phyloP scores from a whole-genome alignment of 495 filamentous ascomycete genomes.

The Penicillium argentinense region DNA sequence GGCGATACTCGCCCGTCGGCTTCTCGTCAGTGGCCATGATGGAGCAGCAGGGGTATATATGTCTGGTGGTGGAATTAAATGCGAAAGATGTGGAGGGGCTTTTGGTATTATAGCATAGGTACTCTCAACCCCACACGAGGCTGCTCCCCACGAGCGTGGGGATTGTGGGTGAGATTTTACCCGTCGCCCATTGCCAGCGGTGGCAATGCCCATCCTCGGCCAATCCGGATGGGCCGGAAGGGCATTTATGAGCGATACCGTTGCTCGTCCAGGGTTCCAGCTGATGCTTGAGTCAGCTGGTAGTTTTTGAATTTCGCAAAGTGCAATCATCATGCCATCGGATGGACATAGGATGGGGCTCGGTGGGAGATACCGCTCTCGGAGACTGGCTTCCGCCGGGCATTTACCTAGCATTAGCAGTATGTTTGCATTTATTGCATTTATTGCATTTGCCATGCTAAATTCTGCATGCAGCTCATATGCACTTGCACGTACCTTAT shows the following conservation, averaged over 20 bases:
- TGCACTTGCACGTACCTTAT: too few species aligned
- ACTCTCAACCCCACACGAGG: conserved; percentile 19
- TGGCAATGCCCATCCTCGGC: conserved; percentile 3
- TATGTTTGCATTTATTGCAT: too few species aligned
- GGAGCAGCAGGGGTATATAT: conserved; percentile 3
- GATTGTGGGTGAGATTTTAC: conserved; percentile 27
- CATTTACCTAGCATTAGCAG: too few species aligned
- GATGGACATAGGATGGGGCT: background rate
- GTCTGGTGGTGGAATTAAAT: background rate
- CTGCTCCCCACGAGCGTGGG: conserved; percentile 28
- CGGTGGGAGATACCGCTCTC: conserved; percentile 2
- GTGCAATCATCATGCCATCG: background rate
- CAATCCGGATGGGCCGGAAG: conserved; percentile 19
- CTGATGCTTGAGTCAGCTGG: too few species aligned
- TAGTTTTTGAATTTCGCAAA: too few species aligned
- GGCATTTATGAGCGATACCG: conserved; percentile 8
- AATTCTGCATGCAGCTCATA: too few species aligned
- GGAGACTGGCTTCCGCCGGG: conserved; percentile 3
- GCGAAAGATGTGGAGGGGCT: background rate
- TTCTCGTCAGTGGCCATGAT: conserved; percentile 16
- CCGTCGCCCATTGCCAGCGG: conserved; percentile 4
- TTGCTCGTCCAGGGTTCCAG: background rate
- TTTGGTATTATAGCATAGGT: conserved; percentile 14
- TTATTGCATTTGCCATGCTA: too few species aligned
- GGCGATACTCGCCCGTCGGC: conserved; percentile 50